Base-by-base conservation (phyloP, 768 basidiomycete genomes). In the Phylloporus arenicola region DNA sequence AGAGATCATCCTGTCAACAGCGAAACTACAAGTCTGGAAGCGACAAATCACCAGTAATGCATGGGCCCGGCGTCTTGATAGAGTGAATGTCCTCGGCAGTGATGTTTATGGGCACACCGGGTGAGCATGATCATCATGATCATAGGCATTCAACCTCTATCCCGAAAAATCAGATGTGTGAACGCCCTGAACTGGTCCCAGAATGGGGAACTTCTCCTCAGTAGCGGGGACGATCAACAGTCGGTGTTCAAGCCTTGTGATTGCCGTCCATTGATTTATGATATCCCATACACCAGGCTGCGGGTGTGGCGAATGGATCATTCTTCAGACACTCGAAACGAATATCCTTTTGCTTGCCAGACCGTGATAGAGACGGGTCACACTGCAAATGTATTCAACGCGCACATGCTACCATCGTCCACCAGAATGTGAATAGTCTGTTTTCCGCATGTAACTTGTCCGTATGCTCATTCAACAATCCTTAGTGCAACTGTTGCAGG, bases 351-450 rank as follows among this genome's bases (percentile, higher is more conserved):
- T 66, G 67, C 70, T 37, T 89, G 79, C 61, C 73, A 79, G 49
- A 74, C 81, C 8, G 77, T 85, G n/a, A 82, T 93, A 44, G 65
- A 75, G 13, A 92, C 92, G 0, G 89, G 88, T 3, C 92, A 95
- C 64, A 76, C 70, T 41, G 81, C 77, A 12, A 95, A 95, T 60
- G 89, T 95, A 41, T 95, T 95, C 72, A 88, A 84, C 56, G 82
- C 79, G 0, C 81, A 88, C 41, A 84, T 89, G 76, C 72, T 95
- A 2, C 89, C 90, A 0, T 72, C 79, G 55, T 88, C 88, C 11
- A 78, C 83, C n/a, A 79, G 82, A 46, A 86, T 94, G 81, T 90
- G 66, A 72, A 80, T 62, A 53, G 53, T 42, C 29, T 57, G 59
- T 48, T 53, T 61, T 50, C 51, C n/a, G 22, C 45, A 47, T 51